A percentile compares a stretch with the other conserved stretches of the same genome.
Evolutionary conservation across 2,329 filamentous ascomycete genomes (phyloP).

Genomic region (Xylariaceae sp.): DNA sequence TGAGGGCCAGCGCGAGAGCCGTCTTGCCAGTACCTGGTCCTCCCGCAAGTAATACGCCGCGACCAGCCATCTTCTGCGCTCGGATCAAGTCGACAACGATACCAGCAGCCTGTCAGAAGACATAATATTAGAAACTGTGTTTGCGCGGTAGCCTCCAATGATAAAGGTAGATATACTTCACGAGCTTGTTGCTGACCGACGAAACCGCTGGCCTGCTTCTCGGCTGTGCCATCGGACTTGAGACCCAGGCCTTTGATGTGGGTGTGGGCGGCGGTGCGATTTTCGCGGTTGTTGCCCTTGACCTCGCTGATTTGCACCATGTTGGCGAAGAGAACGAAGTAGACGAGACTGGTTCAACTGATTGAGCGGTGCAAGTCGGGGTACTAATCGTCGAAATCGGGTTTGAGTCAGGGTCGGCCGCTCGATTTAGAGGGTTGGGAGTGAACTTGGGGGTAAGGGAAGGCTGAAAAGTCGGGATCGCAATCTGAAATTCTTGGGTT

Average conservation of each 20-base stretch:
- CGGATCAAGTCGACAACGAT: conserved; percentile 94
- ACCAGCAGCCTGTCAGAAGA: conserved; percentile 69
- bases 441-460: conserved; percentile 1
- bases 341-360: background rate
- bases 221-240: conserved; percentile 78
- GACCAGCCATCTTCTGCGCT: conserved; percentile 95
- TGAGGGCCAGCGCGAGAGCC: conserved; percentile 88
- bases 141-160: no score
- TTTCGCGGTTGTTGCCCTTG: conserved; percentile 90
- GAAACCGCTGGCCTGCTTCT: conserved; percentile 76
- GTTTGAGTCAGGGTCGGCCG: background rate
- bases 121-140: conserved; percentile 13
- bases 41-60: conserved; percentile 87
- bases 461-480: conserved; percentile 10
- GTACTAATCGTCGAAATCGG: background rate
- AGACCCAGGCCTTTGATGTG: conserved; percentile 96
- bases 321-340: conserved; percentile 29
- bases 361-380: background rate
- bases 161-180: conserved; percentile 57
- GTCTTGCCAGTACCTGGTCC: conserved; percentile 97
- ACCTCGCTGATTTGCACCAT: conserved; percentile 94
- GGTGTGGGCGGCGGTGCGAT: conserved; percentile 92
- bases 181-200: conserved; percentile 83
- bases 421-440: background rate
- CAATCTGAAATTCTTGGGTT: conserved; percentile 13